phyloP scores from a whole-genome alignment of 768 basidiomycete genomes.

The button mushroom (Agaricus bisporus) region DNA sequence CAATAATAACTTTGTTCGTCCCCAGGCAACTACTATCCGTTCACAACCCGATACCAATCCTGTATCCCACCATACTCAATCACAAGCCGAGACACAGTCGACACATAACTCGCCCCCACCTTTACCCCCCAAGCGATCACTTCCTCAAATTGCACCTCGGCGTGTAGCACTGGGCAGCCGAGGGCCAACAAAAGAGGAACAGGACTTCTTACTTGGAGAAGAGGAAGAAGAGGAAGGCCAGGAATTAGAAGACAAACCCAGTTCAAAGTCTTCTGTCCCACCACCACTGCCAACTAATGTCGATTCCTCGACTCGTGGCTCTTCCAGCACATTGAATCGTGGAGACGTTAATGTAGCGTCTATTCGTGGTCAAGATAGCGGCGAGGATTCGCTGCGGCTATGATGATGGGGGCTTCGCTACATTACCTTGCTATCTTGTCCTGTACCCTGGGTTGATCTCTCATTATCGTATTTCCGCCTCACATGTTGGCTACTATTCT shows the following conservation, averaged over 20 bases:
- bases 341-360: not conserved
- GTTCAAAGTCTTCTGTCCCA: not conserved
- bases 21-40: constrained; percentile 16
- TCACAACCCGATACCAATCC: constrained; percentile 29
- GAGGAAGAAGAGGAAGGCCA: constrained; percentile 23
- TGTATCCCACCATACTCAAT: constrained; percentile 36
- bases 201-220: constrained; percentile 30
- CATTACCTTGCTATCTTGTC: no score
- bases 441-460: not conserved
- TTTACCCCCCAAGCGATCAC: constrained; percentile 15
- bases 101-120: constrained; percentile 15
- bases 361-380: not conserved
- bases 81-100: constrained; percentile 16
- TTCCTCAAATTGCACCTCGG: constrained; percentile 6
- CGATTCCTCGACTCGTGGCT: not conserved
- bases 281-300: not conserved
- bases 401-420: not conserved
- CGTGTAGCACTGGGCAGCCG: constrained; percentile 7
- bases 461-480: no score
- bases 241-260: constrained; percentile 12
- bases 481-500: no score
- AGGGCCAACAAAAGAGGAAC: constrained; percentile 22
- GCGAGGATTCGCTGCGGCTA: not conserved
- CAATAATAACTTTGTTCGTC: constrained; percentile 23
- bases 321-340: not conserved